Percentiles rank a stretch among this genome's conserved stretches.
phyloP scores from a whole-genome alignment of 768 basidiomycete species.

The Polyporus arcularius region DNA sequence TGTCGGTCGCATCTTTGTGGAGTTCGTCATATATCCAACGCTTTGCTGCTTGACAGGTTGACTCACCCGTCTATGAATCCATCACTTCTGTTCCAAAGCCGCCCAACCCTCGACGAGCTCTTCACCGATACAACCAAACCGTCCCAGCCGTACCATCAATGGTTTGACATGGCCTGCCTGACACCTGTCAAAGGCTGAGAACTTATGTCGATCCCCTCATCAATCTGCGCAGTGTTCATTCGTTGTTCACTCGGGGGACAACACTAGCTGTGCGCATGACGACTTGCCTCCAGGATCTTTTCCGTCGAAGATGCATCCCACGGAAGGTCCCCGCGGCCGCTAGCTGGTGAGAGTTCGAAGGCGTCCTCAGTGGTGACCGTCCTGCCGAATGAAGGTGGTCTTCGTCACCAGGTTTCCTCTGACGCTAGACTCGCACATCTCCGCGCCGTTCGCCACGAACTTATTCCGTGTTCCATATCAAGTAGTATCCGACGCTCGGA shows the following conservation, averaged over 20 bases:
- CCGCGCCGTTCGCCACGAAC: no score
- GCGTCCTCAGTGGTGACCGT: no score
- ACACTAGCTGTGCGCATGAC: neutral
- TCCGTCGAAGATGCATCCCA: neutral
- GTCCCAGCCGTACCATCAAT: neutral
- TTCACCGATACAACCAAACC: neutral
- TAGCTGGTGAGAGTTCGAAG: no score
- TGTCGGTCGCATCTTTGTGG: neutral
- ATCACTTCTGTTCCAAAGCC: neutral
- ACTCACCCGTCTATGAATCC: neutral
- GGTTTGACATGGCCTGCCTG: neutral
- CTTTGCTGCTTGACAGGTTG: neutral
- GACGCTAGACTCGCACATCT: no score
- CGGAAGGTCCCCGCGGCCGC: no score
- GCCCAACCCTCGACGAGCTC: neutral
- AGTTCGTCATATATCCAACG: neutral
- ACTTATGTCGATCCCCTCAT: neutral
- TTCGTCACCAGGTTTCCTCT: no score
- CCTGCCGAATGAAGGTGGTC: no score
- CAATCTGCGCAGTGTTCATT: neutral
- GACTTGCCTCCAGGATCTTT: neutral
- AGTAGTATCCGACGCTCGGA: neutral
- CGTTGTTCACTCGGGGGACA: neutral
- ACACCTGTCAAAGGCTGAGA: neutral
- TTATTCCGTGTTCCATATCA: neutral